Percentiles rank a stretch among this genome's conserved stretches.
Evolutionary conservation across 2,329 filamentous ascomycete species (phyloP).

Genomic region (Helminthosporium solani): DNA sequence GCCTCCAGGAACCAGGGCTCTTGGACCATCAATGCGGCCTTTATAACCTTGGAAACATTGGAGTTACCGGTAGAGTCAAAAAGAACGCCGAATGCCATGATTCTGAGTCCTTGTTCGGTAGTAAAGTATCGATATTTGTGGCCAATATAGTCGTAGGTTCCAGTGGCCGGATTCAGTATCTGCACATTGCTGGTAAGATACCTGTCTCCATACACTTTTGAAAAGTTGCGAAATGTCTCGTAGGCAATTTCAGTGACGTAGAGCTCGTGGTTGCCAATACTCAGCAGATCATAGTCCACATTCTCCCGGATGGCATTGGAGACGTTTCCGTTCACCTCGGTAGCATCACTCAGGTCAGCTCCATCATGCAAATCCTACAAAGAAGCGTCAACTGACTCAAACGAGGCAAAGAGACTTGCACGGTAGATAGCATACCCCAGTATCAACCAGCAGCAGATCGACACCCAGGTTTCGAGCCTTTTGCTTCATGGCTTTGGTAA

Average conservation of each 20-base stretch:
- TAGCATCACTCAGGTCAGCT: conserved; percentile 62
- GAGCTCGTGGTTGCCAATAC: conserved; percentile 65
- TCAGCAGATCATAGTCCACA: conserved; percentile 56
- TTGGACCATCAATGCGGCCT: conserved; percentile 53
- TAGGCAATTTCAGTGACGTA: conserved; percentile 64
- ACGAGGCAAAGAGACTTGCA: neutral
- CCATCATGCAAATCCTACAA: conserved; percentile 64
- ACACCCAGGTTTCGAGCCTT: conserved; percentile 59
- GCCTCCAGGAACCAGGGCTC: conserved; percentile 63
- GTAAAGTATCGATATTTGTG: conserved; percentile 53
- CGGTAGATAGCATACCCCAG: conserved; percentile 44
- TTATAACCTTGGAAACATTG: conserved; percentile 62
- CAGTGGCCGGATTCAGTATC: conserved; percentile 47
- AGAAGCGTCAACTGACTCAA: neutral
- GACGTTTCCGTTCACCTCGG: conserved; percentile 56
- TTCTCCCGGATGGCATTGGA: conserved; percentile 56
- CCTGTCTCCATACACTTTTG: conserved; percentile 57
- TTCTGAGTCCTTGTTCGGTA: conserved; percentile 49
- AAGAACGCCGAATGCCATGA: conserved; percentile 56
- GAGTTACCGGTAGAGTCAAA: conserved; percentile 58
- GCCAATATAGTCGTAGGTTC: conserved; percentile 50
- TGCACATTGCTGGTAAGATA: conserved; percentile 58
- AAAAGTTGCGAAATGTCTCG: conserved; percentile 61
- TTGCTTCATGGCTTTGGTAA: conserved; percentile 60
- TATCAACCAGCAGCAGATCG: conserved; percentile 62